These are phyloP conservation scores for Nigrospora sphaerica DNA, from an alignment of 2,329 filamentous ascomycete species.

Conservation along the genomic window DNA sequence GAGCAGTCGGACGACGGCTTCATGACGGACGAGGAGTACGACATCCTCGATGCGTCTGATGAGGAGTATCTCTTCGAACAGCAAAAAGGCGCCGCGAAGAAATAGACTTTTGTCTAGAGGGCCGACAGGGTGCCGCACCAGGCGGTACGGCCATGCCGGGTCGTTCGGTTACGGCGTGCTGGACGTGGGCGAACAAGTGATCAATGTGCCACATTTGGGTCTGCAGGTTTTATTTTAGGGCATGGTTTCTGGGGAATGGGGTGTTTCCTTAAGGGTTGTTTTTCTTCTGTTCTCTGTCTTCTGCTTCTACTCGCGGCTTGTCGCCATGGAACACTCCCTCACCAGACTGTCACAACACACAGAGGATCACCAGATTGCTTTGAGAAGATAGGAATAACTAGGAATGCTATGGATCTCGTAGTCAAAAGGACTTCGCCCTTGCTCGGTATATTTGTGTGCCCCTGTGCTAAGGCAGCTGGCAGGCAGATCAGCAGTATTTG, in stretches of 20 bases:
- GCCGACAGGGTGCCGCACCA: not conserved
- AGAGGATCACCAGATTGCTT: not conserved
- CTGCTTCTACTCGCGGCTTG: not conserved
- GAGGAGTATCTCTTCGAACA: slow-evolving; percentile 66
- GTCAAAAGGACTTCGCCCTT: too few species aligned
- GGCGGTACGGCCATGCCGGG: not conserved
- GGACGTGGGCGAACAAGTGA: not conserved
- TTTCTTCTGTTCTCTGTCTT: too few species aligned
- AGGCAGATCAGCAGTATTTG: too few species aligned
- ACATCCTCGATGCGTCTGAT: slow-evolving; percentile 91
- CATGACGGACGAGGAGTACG: slow-evolving; percentile 96
- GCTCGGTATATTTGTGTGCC: too few species aligned
- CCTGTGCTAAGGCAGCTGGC: too few species aligned
- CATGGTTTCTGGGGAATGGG: too few species aligned
- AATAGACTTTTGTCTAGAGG: slow-evolving; percentile 9
- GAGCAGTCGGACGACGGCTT: slow-evolving; percentile 67
- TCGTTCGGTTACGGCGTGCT: not conserved
- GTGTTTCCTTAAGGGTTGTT: too few species aligned
- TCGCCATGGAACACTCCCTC: slow-evolving; percentile 1
- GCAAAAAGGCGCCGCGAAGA: slow-evolving; percentile 26
- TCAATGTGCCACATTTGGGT: slow-evolving; percentile 1
- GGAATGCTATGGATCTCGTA: too few species aligned
- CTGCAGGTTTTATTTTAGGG: not conserved
- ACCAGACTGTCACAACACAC: slow-evolving; percentile 1
- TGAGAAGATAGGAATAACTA: too few species aligned